Base-by-base conservation (phyloP, 2,329 filamentous ascomycete genomes). In the Trichocomaceae sp. region DNA sequence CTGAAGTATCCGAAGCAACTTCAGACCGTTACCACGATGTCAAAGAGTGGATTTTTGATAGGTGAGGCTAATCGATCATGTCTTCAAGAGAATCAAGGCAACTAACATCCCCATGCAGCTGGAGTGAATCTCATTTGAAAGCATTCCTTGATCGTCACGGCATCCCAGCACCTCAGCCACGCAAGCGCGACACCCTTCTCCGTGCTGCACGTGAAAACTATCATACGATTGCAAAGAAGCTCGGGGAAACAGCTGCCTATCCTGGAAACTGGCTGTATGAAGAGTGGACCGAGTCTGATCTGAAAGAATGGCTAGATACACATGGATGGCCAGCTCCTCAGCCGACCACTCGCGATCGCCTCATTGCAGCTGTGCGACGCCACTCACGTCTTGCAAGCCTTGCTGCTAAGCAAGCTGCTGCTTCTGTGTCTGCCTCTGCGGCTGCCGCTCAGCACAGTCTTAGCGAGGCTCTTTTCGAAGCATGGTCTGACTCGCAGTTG, bases 251-350 rank as follows among this genome's bases (percentile, higher is more conserved):
- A 13, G 76, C 83, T 51, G 75, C 83, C n/a, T 97, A 97, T 67
- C 93, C 93, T 33, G 93, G 93, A 39, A 84, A 96, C 75, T 97
- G 93, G 93, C 77, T 97, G 44, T 99, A 96, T 69, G 81, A 85
- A 58, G 79, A 86, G 7, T 99, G 93, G 93, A 86, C 88, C 51
- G 88, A 96, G 61, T 96, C 91, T 61, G 92, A 96, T 49, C 76
- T 96, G 59, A 97, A 97, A 79, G 82, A 88, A 61, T 99, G 88
- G 87, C 85, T 96, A 47, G 93, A 97, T 65, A 85, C 86, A 62
- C 84, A 90, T 62, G 93, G 93, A 50, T 84, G 92, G 72, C 86
- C 89, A 12, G 88, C 83, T 53, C 92, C 93, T 58, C 92, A 97
- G 70, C 87, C 90, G 29, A 83, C 83, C 48, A 85, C 78, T 58